A percentile compares a stretch with the other conserved stretches of the same genome.
Conservation (phyloP, 805 yeast genomes). For the Lipomyces yamadae region DNA sequence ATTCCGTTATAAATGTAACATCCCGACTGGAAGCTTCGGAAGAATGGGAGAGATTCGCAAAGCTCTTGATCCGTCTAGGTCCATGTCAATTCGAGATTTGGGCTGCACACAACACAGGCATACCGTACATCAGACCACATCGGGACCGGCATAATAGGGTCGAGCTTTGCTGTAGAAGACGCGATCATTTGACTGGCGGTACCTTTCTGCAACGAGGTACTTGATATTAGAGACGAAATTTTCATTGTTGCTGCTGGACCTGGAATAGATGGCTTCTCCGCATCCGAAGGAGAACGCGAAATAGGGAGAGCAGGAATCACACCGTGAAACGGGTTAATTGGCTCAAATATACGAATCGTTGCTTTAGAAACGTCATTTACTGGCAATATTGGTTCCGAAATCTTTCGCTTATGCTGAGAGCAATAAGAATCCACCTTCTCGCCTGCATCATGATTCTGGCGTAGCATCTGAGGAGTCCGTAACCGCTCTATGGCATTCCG, state of each 20-base stretch:
- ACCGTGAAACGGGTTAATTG: background rate
- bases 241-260: background rate
- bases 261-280: background rate
- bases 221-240: background rate
- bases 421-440: background rate
- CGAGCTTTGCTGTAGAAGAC: background rate
- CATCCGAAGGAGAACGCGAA: background rate
- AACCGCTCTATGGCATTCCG: background rate
- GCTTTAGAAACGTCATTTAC: background rate
- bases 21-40: slow-evolving; percentile 14
- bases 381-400: background rate
- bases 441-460: background rate
- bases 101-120: background rate
- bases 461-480: background rate
- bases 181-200: background rate
- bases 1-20: slow-evolving; percentile 9
- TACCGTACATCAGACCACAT: slow-evolving; percentile 7
- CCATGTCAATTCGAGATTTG: background rate
- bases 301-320: background rate
- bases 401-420: background rate
- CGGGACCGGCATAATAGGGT: background rate
- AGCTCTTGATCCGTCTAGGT: slow-evolving; percentile 17
- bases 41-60: slow-evolving; percentile 13
- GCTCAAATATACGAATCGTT: background rate
- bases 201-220: background rate